phyloP scores from a whole-genome alignment of 176 grass and related monocot species.

The Triticum monococcum region DNA sequence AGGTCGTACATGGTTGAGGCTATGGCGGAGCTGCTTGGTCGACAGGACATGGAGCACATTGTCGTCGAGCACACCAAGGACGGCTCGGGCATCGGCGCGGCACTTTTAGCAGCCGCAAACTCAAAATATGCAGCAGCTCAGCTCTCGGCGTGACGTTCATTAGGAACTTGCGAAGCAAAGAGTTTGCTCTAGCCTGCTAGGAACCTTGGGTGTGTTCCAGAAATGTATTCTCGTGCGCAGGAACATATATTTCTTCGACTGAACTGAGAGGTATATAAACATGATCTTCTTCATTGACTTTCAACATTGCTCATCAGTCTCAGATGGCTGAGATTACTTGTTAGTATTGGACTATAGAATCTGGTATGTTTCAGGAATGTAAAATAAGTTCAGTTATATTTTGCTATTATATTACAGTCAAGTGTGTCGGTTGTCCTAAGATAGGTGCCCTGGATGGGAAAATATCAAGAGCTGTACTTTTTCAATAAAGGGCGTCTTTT shows the following conservation, averaged over 20 bases:
- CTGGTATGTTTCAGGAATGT: background rate
- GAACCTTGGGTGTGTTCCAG: no score
- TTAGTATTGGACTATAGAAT: background rate
- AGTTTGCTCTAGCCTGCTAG: background rate
- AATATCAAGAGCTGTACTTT: no score
- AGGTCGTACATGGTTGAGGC: conserved; percentile 33
- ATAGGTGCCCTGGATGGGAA: no score
- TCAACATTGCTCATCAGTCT: no score
- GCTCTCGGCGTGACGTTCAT: background rate
- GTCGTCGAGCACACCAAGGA: conserved; percentile 45
- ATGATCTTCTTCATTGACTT: no score
- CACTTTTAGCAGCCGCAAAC: conserved; percentile 39
- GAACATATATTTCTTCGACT: no score
- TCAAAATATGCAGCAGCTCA: conserved; percentile 25
- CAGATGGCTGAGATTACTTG: background rate
- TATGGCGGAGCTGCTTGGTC: conserved; percentile 34
- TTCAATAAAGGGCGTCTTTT: no score
- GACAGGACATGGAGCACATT: background rate
- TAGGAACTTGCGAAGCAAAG: background rate
- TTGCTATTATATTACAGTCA: background rate
- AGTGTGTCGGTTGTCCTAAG: no score
- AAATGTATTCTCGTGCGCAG: no score
- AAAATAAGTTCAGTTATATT: background rate
- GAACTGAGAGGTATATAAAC: no score
- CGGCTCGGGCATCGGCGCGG: conserved; percentile 40